Percentiles rank a stretch among this genome's conserved stretches.
These are phyloP conservation scores for Fremontodendron californicum DNA, from an alignment of 345 rosid species.

Conservation along the genomic window DNA sequence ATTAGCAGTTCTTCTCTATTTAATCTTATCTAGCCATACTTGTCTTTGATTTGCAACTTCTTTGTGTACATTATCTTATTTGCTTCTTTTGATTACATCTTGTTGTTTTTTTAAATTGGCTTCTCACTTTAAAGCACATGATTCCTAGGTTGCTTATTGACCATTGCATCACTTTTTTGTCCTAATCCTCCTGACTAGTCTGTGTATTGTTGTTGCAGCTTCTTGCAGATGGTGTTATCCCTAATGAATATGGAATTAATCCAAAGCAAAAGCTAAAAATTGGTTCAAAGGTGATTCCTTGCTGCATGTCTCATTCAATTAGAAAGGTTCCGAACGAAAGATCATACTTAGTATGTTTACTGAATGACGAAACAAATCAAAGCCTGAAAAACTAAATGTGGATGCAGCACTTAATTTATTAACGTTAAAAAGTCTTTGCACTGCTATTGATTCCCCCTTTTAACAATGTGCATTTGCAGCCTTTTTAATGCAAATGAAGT, in stretches of 20 bases:
- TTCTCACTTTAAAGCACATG: not conserved
- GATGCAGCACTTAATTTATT: not conserved
- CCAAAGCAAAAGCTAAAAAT: constrained; percentile 92
- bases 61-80: not conserved
- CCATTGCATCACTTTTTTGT: not conserved
- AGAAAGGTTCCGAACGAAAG: not conserved
- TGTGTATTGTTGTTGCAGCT: constrained; percentile 48
- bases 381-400: not conserved
- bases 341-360: not conserved
- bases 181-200: constrained; percentile 2
- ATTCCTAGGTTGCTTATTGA: not conserved
- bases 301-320: constrained; percentile 3
- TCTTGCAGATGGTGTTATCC: constrained; percentile 98
- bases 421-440: not conserved
- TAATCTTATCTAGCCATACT: not conserved
- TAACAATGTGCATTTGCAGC: not conserved
- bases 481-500: not conserved
- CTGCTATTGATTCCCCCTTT: not conserved
- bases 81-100: not conserved
- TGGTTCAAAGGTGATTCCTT: constrained; percentile 74
- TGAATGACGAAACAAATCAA: not conserved
- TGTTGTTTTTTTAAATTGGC: not conserved
- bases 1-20: not conserved
- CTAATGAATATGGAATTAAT: constrained; percentile 96
- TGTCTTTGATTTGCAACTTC: not conserved